Evolutionary conservation across 108 stramenopile genomes (phyloP).

Genomic region (Fistulifera solaris): DNA sequence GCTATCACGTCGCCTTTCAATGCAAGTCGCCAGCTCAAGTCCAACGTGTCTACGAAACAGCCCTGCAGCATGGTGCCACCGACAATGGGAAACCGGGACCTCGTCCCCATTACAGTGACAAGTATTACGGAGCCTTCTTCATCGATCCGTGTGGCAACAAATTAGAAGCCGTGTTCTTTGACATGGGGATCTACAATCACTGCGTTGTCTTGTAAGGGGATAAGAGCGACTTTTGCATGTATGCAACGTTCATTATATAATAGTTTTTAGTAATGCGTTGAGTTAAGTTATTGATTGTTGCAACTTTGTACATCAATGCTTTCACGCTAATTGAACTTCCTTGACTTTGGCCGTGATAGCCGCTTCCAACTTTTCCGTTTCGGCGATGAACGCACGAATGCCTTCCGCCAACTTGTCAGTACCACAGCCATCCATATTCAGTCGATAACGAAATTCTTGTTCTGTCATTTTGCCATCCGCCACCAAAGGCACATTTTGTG

Average conservation of each 20-base stretch:
- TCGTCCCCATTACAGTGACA: neutral
- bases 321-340: too few relatives aligned
- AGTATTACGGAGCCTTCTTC: conserved; percentile 8
- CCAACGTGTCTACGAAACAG: conserved; percentile 2
- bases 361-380: conserved; percentile 8
- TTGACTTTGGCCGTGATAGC: neutral
- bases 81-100: conserved; percentile 6
- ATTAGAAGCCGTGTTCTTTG: conserved; percentile 5
- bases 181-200: neutral
- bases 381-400: conserved; percentile 68
- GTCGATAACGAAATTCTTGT: conserved; percentile 32
- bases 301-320: too few relatives aligned
- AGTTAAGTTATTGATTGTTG: too few relatives aligned
- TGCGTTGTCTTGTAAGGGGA: neutral
- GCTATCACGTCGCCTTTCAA: neutral
- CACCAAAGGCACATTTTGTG: conserved; percentile 36
- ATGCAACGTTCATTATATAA: too few relatives aligned
- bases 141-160: conserved; percentile 11
- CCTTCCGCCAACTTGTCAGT: conserved; percentile 91
- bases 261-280: too few relatives aligned
- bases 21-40: neutral
- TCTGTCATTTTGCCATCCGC: conserved; percentile 35
- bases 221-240: too few relatives aligned
- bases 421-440: conserved; percentile 89
- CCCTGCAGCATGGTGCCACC: neutral